Percentiles rank a stretch among this genome's conserved stretches.
Evolutionary conservation across 2,329 filamentous ascomycete genomes (phyloP).

Genomic region (Pseudocercospora ulei): DNA sequence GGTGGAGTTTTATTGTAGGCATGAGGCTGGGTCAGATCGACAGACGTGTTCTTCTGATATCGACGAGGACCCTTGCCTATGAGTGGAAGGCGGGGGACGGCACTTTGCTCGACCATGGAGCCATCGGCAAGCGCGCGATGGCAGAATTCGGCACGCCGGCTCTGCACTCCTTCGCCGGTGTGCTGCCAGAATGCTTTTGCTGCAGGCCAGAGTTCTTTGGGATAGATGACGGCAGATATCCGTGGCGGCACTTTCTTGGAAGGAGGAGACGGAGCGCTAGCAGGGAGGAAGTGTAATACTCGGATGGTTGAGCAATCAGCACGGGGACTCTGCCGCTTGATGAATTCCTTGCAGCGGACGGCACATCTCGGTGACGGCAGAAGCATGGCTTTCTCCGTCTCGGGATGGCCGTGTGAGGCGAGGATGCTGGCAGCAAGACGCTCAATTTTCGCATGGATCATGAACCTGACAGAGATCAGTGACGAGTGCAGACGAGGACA

Average conservation of each 20-base stretch:
- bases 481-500: too few species aligned
- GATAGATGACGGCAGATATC: constrained; percentile 55
- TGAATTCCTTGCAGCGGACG: constrained; percentile 63
- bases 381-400: constrained; percentile 60
- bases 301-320: constrained; percentile 44
- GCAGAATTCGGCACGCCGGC: constrained; percentile 83
- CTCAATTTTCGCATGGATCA: constrained; percentile 74
- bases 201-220: constrained; percentile 54
- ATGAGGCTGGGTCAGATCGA: constrained; percentile 34
- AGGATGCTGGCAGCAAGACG: constrained; percentile 61
- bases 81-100: constrained; percentile 34
- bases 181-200: constrained; percentile 99
- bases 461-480: constrained; percentile 54
- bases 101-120: constrained; percentile 48
- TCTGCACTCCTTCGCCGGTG: constrained; percentile 83
- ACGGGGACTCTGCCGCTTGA: constrained; percentile 51
- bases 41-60: constrained; percentile 58
- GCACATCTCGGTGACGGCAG: constrained; percentile 66
- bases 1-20: constrained; percentile 20
- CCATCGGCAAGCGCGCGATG: constrained; percentile 63
- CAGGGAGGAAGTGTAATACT: constrained; percentile 55
- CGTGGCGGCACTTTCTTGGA: constrained; percentile 39
- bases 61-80: constrained; percentile 62
- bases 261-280: constrained; percentile 39
- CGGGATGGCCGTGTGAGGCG: constrained; percentile 51